These are phyloP conservation scores for Oenanthe javanica DNA, from an alignment of 140 eudicot species.

Conservation along the genomic window DNA sequence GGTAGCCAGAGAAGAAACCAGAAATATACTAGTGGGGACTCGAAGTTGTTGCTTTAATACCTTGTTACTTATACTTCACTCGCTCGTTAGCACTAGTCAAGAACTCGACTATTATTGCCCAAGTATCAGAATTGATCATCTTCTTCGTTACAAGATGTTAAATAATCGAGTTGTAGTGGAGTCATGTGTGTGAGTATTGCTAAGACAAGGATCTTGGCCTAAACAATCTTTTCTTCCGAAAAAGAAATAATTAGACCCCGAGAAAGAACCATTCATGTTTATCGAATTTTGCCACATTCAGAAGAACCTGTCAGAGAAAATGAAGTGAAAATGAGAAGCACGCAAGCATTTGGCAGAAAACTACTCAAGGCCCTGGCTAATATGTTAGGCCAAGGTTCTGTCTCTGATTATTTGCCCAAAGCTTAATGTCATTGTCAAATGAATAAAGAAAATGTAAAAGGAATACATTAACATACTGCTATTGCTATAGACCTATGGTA, in stretches of 20 bases:
- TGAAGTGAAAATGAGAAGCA: neutral
- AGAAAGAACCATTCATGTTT: neutral
- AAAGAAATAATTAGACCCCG: neutral
- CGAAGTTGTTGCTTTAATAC: no score
- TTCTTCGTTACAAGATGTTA: no score
- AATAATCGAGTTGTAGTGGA: no score
- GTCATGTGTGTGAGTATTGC: no score
- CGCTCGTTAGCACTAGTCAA: no score
- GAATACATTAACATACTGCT: neutral
- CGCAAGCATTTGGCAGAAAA: neutral
- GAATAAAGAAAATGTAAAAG: neutral
- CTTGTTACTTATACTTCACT: no score
- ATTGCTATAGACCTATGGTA: neutral
- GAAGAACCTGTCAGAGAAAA: neutral
- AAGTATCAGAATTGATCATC: no score
- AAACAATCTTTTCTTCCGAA: neutral
- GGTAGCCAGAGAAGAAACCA: no score
- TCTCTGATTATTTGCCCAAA: neutral
- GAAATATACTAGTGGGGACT: no score
- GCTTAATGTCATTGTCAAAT: neutral
- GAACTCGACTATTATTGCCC: no score
- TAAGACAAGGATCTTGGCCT: no score
- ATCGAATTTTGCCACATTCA: neutral
- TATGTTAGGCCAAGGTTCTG: conserved; percentile 1
- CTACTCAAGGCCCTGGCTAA: neutral